Evolutionary conservation across 805 yeast species (phyloP).

Genomic region (Limtongia smithiae): DNA sequence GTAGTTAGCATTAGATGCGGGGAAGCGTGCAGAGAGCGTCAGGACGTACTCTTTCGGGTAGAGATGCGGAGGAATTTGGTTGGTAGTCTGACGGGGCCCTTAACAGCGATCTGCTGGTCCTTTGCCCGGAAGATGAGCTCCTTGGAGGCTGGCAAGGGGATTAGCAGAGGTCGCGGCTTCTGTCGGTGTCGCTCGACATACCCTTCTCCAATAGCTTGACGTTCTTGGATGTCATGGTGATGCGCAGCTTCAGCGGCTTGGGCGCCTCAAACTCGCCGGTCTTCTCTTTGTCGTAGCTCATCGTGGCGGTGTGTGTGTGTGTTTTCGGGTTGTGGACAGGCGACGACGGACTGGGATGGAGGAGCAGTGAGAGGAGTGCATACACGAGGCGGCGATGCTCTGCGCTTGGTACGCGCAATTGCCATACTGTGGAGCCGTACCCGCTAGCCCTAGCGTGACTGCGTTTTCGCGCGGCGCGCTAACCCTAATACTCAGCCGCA

Average conservation of each 20-base stretch:
- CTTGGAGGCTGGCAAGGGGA: conserved; percentile 59
- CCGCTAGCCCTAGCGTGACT: too few relatives aligned
- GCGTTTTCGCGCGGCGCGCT: too few relatives aligned
- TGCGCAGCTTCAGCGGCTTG: conserved; percentile 87
- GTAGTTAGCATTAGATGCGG: conserved; percentile 1
- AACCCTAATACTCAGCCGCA: too few relatives aligned
- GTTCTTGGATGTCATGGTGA: conserved; percentile 97
- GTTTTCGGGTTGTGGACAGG: background rate
- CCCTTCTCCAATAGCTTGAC: conserved; percentile 92
- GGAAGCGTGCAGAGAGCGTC: too few relatives aligned
- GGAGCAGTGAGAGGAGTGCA: too few relatives aligned
- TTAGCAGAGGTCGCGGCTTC: background rate
- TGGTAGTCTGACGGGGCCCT: conserved; percentile 99
- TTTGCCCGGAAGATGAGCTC: conserved; percentile 86
- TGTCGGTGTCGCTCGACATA: conserved; percentile 26
- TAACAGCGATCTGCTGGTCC: conserved; percentile 77
- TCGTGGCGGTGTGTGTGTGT: conserved; percentile 5
- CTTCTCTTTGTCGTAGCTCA: conserved; percentile 44
- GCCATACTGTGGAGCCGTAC: too few relatives aligned
- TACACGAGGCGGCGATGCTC: too few relatives aligned
- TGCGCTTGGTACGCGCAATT: too few relatives aligned
- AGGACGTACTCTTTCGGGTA: conserved; percentile 79
- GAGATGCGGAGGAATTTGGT: conserved; percentile 96
- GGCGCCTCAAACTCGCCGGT: conserved; percentile 28
- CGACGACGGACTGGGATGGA: background rate